Base-by-base conservation (phyloP, 2,329 filamentous ascomycete species). In the Cercospora zeae-maydis region DNA sequence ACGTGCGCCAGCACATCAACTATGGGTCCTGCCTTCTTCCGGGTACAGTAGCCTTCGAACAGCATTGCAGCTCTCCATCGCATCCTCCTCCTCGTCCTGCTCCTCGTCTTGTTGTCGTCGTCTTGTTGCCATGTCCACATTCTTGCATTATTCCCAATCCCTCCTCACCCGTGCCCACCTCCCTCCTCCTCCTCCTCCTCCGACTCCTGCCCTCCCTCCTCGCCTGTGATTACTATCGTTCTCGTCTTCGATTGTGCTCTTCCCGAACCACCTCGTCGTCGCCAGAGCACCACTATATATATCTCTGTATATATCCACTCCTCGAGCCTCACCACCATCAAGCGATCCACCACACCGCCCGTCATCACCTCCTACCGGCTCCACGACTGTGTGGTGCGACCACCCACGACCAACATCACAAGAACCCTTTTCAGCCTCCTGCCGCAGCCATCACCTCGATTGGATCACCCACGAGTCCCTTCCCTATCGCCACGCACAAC, bases 1-100 rank as follows among this genome's bases (percentile, higher is more conserved):
- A 88, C 83, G 83, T 82, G 88, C 88, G 91, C 91, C 92, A 96
- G 84, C 91, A 89, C 92, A 96, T 92, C 91, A 90, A 75, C 55
- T 78, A 79, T 78, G 78, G 78, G 78, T 75, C 78, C 77, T 76
- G 70, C 66, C 24, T 6, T 27, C 68, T 70, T 64, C 67, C 69
- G 66, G 65, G 68, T n/a, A n/a, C n/a, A n/a, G n/a, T 67, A 69
- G 67, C 65, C 66, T 68, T 68, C 56, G 64, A 58, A 61, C 68
- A 65, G 60, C 67, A 69, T 66, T 71, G 69, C 69, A 69, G 66
- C 63, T 66, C 39, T 63, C 65, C 66, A 59, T 68, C 67, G 24
- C 24, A 27, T 27, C 24, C 3, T 27, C 24, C 3, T 6, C 24
- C 6, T 6, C 24, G 24, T 6, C 24, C 24, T 3, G 3, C 24